Evolutionary conservation across 225 moss, liverwort and hornwort genomes (phyloP).

Genomic region (Physcomitrellopsis africana): DNA sequence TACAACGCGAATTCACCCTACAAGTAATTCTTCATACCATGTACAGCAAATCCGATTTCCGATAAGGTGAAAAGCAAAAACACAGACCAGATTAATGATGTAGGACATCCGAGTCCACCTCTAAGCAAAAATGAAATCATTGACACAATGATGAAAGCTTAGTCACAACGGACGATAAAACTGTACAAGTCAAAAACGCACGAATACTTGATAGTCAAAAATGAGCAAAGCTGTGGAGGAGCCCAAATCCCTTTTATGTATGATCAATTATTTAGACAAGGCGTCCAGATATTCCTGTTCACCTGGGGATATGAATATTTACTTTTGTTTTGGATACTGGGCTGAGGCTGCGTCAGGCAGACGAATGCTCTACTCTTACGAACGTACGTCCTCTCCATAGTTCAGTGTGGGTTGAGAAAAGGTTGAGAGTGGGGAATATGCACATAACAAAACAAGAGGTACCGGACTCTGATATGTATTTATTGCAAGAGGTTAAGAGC

Average conservation of each 20-base stretch:
- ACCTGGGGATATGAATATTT: constrained; percentile 47
- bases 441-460: constrained; percentile 62
- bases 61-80: background rate
- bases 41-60: background rate
- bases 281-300: constrained; percentile 39
- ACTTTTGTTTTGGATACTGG: constrained; percentile 53
- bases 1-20: background rate
- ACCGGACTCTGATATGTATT: constrained; percentile 48
- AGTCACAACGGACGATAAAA: background rate
- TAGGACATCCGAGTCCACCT: background rate
- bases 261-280: constrained; percentile 64
- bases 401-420: constrained; percentile 25
- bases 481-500: constrained; percentile 50
- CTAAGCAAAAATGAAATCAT: background rate
- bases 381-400: constrained; percentile 38
- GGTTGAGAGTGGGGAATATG: constrained; percentile 34
- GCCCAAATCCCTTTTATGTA: constrained; percentile 70
- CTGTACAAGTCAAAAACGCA: background rate
- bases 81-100: background rate
- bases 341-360: constrained; percentile 54
- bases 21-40: background rate
- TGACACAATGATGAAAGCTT: background rate
- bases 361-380: constrained; percentile 61
- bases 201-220: constrained; percentile 27
- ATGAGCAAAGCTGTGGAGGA: constrained; percentile 57